Conservation (phyloP, 164 flowering plant species). For the Berberis vulgaris region DNA sequence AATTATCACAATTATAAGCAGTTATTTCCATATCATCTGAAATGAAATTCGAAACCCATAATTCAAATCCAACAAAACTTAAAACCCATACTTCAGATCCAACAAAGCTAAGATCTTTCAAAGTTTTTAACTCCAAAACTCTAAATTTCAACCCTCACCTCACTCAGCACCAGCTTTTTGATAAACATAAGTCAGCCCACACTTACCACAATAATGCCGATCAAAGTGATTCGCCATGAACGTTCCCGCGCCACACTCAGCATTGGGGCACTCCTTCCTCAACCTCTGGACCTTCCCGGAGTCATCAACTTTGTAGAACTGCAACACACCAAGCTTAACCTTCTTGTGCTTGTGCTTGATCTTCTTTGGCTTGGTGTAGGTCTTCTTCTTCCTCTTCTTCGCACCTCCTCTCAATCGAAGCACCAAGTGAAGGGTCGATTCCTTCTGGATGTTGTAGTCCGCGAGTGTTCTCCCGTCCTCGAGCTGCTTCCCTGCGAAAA, state of each 20-base stretch:
- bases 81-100: too few species aligned
- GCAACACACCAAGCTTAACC: constrained; percentile 57
- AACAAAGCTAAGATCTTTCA: too few species aligned
- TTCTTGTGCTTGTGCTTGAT: constrained; percentile 65
- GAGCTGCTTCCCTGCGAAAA: constrained; percentile 60
- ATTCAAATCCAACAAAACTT: too few species aligned
- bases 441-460: constrained; percentile 67
- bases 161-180: constrained; percentile 43
- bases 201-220: constrained; percentile 59
- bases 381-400: constrained; percentile 64
- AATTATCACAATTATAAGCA: too few species aligned
- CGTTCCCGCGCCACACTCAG: constrained; percentile 62
- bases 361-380: constrained; percentile 67
- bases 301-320: constrained; percentile 61
- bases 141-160: background rate
- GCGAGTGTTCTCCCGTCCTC: constrained; percentile 56
- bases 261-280: constrained; percentile 65
- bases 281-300: constrained; percentile 58
- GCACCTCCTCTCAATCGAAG: constrained; percentile 28
- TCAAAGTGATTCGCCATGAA: constrained; percentile 70
- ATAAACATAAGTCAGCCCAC: constrained; percentile 53
- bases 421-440: constrained; percentile 25
- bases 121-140: too few species aligned
- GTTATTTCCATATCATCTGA: too few species aligned
- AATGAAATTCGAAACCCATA: too few species aligned